phyloP scores from a whole-genome alignment of 768 basidiomycete species.

The Peribolospora baueri region DNA sequence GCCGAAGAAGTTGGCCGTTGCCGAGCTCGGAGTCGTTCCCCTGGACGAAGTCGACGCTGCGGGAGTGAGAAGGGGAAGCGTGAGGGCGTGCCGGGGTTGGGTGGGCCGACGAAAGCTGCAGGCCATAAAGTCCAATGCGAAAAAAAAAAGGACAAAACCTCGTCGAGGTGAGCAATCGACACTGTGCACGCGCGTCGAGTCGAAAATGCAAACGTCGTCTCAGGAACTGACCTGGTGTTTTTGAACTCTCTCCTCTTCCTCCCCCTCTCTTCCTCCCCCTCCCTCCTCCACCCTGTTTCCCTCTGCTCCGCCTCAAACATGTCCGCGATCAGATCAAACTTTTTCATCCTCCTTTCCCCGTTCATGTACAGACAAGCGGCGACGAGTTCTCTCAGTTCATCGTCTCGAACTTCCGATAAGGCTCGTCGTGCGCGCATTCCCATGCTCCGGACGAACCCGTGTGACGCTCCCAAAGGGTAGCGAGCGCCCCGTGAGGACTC shows the following conservation, averaged over 20 bases:
- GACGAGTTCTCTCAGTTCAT: constrained; percentile 14
- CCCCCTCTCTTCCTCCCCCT: neutral
- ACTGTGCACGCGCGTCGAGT: no score
- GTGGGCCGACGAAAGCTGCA: no score
- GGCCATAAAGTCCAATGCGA: no score
- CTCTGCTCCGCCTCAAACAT: neutral
- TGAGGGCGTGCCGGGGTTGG: neutral
- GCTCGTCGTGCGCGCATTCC: constrained; percentile 18
- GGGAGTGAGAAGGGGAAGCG: neutral
- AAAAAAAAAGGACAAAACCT: no score
- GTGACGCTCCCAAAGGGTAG: constrained; percentile 23
- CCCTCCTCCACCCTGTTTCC: neutral
- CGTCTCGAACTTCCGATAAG: constrained; percentile 14
- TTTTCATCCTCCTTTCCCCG: constrained; percentile 17
- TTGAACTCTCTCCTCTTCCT: constrained; percentile 18
- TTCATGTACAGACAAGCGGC: constrained; percentile 20
- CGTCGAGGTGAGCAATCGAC: no score
- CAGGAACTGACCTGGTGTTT: constrained; percentile 20
- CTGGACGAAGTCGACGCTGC: neutral
- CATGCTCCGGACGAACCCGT: constrained; percentile 18
- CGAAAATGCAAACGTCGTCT: neutral
- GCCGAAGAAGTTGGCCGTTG: neutral
- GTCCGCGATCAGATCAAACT: constrained; percentile 16
- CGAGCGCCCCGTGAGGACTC: constrained; percentile 18
- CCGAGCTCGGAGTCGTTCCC: neutral